Conservation (phyloP, 2,329 filamentous ascomycete genomes). For the Pseudophaeomoniella oleicola region DNA sequence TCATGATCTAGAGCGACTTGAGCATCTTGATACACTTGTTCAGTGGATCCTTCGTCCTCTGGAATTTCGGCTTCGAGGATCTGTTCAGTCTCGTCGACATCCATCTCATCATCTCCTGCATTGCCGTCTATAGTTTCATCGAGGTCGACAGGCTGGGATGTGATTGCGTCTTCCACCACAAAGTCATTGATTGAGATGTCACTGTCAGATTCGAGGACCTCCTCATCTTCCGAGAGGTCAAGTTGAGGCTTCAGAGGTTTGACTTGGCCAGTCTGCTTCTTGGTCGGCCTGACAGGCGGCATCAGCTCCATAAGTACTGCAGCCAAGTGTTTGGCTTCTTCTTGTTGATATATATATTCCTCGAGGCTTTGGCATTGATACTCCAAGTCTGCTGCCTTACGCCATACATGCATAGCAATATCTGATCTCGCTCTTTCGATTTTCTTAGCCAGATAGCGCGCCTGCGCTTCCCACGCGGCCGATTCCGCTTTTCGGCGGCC, state of each 20-base stretch:
- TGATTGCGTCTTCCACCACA: slow-evolving; percentile 13
- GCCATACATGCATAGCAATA: slow-evolving; percentile 40
- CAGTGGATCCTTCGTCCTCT: not conserved
- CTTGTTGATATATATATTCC: slow-evolving; percentile 45
- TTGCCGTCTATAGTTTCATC: slow-evolving; percentile 6
- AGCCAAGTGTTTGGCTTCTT: slow-evolving; percentile 3
- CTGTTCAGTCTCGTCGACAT: not conserved
- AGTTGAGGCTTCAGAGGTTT: slow-evolving; percentile 1
- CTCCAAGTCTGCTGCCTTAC: slow-evolving; percentile 35
- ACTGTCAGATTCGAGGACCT: slow-evolving; percentile 19
- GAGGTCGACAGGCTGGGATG: not conserved
- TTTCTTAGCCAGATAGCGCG: not conserved
- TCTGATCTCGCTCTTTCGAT: slow-evolving; percentile 15
- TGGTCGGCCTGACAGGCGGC: not conserved
- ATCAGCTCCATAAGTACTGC: slow-evolving; percentile 1
- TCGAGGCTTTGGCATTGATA: slow-evolving; percentile 47
- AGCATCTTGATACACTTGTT: too few species aligned
- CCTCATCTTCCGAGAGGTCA: slow-evolving; percentile 14
- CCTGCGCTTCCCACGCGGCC: slow-evolving; percentile 18
- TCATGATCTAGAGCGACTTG: too few species aligned
- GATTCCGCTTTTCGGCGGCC: slow-evolving; percentile 28
- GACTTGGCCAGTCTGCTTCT: slow-evolving; percentile 1
- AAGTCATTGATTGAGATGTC: slow-evolving; percentile 15
- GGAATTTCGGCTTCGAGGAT: not conserved
- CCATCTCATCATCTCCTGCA: not conserved